Conservation (phyloP, 2,329 filamentous ascomycete genomes). For the Chalaropsis thielavioides region DNA sequence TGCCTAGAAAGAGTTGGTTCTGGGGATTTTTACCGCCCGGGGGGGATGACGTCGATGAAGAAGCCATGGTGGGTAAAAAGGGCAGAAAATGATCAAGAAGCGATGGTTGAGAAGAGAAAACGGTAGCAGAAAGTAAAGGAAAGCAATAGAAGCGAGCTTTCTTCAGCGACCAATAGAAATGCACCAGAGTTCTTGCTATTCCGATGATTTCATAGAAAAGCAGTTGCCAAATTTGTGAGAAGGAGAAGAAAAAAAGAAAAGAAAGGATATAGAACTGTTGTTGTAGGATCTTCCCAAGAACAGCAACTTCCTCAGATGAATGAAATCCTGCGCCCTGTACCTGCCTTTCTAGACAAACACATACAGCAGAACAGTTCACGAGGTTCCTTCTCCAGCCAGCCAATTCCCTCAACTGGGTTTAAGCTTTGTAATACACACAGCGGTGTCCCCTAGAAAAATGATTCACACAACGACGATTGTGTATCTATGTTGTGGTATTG, state of each 20-base stretch:
- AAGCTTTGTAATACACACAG: not conserved
- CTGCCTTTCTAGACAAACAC: not conserved
- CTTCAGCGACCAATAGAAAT: not conserved
- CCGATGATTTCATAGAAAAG: not conserved
- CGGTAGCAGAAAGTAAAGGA: not conserved
- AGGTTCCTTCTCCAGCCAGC: not conserved
- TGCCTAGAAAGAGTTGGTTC: slow-evolving; percentile 35
- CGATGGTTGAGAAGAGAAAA: not conserved
- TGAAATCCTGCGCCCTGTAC: not conserved
- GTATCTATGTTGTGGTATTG: not conserved
- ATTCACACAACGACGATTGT: not conserved
- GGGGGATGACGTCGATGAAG: not conserved
- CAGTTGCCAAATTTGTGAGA: not conserved
- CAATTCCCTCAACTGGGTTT: not conserved
- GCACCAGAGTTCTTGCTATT: not conserved
- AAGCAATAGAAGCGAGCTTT: not conserved
- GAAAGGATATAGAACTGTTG: not conserved
- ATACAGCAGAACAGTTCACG: not conserved
- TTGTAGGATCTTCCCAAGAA: not conserved
- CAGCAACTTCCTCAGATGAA: not conserved
- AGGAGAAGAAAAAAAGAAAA: not conserved
- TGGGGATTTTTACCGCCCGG: not conserved
- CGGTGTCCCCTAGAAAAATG: not conserved
- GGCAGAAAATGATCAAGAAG: not conserved
- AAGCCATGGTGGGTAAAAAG: not conserved